These are phyloP conservation scores for Aspergillus campestris DNA, from an alignment of 495 filamentous ascomycete species.

Conservation along the genomic window DNA sequence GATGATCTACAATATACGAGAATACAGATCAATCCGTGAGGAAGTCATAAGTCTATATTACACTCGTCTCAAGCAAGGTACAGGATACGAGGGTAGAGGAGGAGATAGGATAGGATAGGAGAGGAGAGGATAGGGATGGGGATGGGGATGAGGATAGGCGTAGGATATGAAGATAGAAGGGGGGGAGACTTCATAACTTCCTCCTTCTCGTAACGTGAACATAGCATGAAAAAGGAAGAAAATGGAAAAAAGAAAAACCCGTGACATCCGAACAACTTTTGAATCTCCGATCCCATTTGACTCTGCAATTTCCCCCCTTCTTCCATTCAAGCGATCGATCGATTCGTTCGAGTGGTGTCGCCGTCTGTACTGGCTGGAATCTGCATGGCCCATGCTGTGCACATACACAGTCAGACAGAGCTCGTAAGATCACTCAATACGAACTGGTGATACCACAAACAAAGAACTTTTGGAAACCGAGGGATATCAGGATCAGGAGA, in stretches of 20 bases:
- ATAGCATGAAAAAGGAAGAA: constrained; percentile 7
- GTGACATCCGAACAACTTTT: constrained; percentile 22
- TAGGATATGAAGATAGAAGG: constrained; percentile 17
- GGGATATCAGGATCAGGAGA: constrained; percentile 43
- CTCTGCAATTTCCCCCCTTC: constrained; percentile 1
- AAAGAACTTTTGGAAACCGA: constrained; percentile 41
- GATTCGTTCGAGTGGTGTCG: neutral
- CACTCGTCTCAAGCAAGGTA: constrained; percentile 18
- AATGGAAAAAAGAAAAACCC: constrained; percentile 8
- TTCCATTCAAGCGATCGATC: neutral
- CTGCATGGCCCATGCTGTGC: no score
- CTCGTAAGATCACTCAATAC: constrained; percentile 21
- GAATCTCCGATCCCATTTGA: constrained; percentile 13
- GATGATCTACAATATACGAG: constrained; percentile 1
- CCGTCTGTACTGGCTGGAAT: no score
- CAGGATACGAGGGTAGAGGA: constrained; percentile 11
- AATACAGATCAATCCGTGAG: constrained; percentile 16
- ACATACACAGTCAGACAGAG: no score
- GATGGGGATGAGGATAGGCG: neutral
- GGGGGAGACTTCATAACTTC: constrained; percentile 28
- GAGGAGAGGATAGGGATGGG: no score
- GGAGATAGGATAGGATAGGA: no score
- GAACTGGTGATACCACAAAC: constrained; percentile 31
- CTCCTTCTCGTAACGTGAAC: constrained; percentile 18
- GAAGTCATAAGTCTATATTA: constrained; percentile 36